Conservation (phyloP, 192 early-diverging fungal genomes). For the Coemansia sp. region DNA sequence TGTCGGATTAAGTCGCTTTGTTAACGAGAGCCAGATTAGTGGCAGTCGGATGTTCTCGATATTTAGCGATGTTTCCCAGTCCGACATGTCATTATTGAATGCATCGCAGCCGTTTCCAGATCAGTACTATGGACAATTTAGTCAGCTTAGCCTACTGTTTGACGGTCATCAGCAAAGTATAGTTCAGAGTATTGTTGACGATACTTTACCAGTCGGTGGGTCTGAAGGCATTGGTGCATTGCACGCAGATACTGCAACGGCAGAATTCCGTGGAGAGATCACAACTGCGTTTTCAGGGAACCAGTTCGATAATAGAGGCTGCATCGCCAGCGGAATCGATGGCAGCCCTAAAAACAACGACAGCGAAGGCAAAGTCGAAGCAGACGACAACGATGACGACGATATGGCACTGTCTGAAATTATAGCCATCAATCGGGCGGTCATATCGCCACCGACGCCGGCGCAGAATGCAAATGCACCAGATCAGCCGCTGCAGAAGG, state of each 20-base stretch:
- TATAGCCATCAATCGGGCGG: constrained; percentile 9
- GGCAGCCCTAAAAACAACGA: constrained; percentile 5
- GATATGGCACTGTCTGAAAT: constrained; percentile 31
- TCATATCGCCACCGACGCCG: constrained; percentile 16
- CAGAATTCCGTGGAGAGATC: too few species aligned
- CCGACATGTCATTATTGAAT: constrained; percentile 14
- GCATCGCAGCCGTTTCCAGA: constrained; percentile 7
- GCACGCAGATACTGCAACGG: too few species aligned
- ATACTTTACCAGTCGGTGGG: too few species aligned
- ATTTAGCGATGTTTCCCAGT: constrained; percentile 28
- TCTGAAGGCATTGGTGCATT: too few species aligned
- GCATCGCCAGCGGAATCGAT: not conserved
- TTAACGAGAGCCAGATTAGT: not conserved
- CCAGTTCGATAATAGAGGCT: too few species aligned
- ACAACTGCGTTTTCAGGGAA: too few species aligned
- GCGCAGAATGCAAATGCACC: not conserved
- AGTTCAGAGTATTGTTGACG: not conserved
- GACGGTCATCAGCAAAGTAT: constrained; percentile 14
- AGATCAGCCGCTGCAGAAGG: not conserved
- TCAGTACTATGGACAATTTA: constrained; percentile 1
- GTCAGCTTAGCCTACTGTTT: constrained; percentile 26
- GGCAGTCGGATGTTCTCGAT: constrained; percentile 19
- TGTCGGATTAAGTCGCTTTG: not conserved
- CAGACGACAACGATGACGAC: constrained; percentile 1
- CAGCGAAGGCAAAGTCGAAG: not conserved